These are phyloP conservation scores for Aspergillus sp. DNA, from an alignment of 2,329 filamentous ascomycete genomes.

Conservation along the genomic window DNA sequence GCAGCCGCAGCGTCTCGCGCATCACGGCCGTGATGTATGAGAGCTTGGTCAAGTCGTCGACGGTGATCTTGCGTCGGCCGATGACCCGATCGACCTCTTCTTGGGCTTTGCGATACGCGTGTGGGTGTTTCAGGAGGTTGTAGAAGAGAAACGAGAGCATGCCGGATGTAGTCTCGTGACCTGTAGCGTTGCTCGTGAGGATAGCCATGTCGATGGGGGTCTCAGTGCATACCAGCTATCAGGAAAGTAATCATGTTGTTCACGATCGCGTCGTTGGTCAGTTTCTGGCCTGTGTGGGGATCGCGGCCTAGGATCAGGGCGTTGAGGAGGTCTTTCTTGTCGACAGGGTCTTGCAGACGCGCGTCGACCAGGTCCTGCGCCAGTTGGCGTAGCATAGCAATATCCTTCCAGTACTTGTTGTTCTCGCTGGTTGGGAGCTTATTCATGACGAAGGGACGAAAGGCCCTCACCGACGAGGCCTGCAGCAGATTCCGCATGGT, in stretches of 20 bases:
- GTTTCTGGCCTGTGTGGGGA: slow-evolving; percentile 62
- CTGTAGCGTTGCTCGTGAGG: slow-evolving; percentile 16
- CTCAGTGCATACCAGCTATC: slow-evolving; percentile 51
- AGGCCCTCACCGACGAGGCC: slow-evolving; percentile 53
- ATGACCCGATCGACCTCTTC: slow-evolving; percentile 66
- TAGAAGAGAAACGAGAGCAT: slow-evolving; percentile 65
- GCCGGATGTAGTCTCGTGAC: slow-evolving; percentile 71
- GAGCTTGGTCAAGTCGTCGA: slow-evolving; percentile 59
- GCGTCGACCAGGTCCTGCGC: slow-evolving; percentile 60
- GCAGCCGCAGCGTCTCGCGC: slow-evolving; percentile 62
- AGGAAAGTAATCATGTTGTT: slow-evolving; percentile 73
- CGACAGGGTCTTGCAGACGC: slow-evolving; percentile 53
- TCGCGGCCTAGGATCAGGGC: slow-evolving; percentile 69
- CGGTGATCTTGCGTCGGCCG: slow-evolving; percentile 55
- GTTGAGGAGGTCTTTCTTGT: slow-evolving; percentile 65
- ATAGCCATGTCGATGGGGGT: neutral
- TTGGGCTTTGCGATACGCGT: slow-evolving; percentile 60
- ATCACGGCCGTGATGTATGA: slow-evolving; percentile 50
- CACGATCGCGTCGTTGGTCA: slow-evolving; percentile 62
- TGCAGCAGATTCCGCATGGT: slow-evolving; percentile 64
- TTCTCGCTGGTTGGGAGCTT: slow-evolving; percentile 41
- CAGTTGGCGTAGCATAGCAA: slow-evolving; percentile 50
- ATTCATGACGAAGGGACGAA: slow-evolving; percentile 47
- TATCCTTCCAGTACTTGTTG: slow-evolving; percentile 29
- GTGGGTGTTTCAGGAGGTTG: slow-evolving; percentile 61